Conservation (phyloP, 352 stramenopile genomes). For the Pelagophyceae sp. region DNA sequence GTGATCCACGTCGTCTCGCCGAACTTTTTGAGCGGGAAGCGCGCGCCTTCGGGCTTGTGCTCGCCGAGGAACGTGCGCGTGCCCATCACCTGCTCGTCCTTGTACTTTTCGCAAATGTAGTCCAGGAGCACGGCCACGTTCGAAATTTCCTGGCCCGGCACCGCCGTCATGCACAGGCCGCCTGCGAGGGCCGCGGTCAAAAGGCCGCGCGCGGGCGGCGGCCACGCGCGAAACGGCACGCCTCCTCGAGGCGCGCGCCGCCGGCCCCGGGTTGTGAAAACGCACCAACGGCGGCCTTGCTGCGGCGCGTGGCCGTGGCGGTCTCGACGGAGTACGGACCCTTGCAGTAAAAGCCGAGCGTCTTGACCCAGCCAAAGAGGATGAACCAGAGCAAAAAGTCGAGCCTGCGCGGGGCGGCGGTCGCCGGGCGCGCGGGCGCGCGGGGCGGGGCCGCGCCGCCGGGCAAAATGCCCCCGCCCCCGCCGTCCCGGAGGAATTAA, state of each 20-base stretch:
- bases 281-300: constrained; percentile 43
- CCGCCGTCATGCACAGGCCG: constrained; percentile 38
- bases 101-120: constrained; percentile 36
- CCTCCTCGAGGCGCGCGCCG: too few species aligned
- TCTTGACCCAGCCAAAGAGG: constrained; percentile 50
- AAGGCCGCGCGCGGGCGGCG: too few species aligned
- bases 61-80: constrained; percentile 45
- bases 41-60: constrained; percentile 30
- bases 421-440: too few species aligned
- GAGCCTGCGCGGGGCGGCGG: too few species aligned
- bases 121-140: constrained; percentile 37
- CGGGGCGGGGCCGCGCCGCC: too few species aligned
- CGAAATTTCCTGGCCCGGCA: constrained; percentile 33
- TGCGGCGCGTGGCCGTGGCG: constrained; percentile 32
- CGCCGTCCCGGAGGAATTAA: too few species aligned
- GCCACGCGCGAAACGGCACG: too few species aligned
- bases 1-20: constrained; percentile 41
- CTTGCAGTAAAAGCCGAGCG: constrained; percentile 27
- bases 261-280: too few species aligned
- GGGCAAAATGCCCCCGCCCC: too few species aligned
- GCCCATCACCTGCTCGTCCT: constrained; percentile 38
- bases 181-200: too few species aligned
- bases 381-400: constrained; percentile 28
- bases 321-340: constrained; percentile 28
- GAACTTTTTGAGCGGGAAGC: constrained; percentile 59